Base-by-base conservation (phyloP, 108 stramenopile species). In the Chaetoceros muelleri region DNA sequence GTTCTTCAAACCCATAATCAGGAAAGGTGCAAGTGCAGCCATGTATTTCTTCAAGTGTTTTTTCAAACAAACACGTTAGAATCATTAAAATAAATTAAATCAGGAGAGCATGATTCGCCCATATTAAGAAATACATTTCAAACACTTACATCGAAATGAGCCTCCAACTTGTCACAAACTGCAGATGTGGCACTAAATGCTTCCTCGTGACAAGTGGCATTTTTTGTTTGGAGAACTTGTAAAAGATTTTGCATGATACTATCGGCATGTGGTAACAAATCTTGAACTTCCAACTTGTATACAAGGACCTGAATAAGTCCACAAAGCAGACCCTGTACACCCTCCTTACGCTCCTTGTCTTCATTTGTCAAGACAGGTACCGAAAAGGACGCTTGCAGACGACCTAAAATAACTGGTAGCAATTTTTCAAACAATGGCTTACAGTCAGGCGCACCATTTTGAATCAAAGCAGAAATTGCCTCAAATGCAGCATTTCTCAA, bases 131-230 rank as follows among this genome's bases (percentile, higher is more conserved):
- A 13, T 18, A 52, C 17, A 52, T 26, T 18, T 1, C 30, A 18
- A 56, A 17, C 30, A 65, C 71, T 52, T 57, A 77, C 75, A 24
- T 65, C 63, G 63, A 98, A 98, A 29, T 81, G 85, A 1, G 58
- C 78, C 58, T 95, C 95, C 57, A 96, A 24, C 26, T 72, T 74
- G 46, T 89, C 81, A 18, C 87, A 82, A 48, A 98, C 66, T 7
- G 90, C 81, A 13, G 91, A 90, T 28, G 88, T 83, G 0, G 95
- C 87, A 64, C 90, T 73, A 49, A 95, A 89, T 28, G 94, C 93
- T 67, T 98, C 97, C 64, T 95, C 95, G 70, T 95, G 94, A 50
- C 81, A 88, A 24, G 72, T 72, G 3, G 92, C 79, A 55, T 85
- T 87, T 46, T 87, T 80, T 20, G 64, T 73, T 60, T 90, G 85